These are phyloP conservation scores for Cladophialophora exuberans DNA, from an alignment of 2,329 filamentous ascomycete genomes.

Conservation along the genomic window DNA sequence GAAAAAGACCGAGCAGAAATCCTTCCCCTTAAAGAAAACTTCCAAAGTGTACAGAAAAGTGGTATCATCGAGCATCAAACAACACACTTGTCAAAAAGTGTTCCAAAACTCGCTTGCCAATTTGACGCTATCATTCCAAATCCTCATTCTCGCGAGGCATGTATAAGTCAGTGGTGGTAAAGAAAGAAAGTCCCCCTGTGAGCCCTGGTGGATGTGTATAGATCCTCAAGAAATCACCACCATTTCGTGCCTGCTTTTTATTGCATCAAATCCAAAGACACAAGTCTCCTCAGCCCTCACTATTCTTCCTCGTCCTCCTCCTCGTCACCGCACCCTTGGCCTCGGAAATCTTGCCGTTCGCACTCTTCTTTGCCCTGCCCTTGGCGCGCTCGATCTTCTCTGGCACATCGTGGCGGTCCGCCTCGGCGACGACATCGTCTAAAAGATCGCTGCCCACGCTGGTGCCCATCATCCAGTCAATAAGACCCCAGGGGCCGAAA, in stretches of 20 bases:
- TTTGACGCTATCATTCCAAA: not conserved
- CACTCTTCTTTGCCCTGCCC: slow-evolving; percentile 32
- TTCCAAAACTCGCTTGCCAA: not conserved
- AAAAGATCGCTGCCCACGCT: slow-evolving; percentile 48
- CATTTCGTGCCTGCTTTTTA: too few species aligned
- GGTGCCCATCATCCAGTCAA: slow-evolving; percentile 50
- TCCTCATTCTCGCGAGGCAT: too few species aligned
- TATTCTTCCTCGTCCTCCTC: slow-evolving; percentile 23
- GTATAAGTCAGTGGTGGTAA: too few species aligned
- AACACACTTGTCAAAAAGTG: too few species aligned
- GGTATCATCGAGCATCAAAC: not conserved
- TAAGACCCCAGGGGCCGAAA: slow-evolving; percentile 49
- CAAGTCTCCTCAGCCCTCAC: slow-evolving; percentile 13
- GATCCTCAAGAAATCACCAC: too few species aligned
- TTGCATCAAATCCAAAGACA: too few species aligned
- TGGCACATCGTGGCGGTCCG: slow-evolving; percentile 40
- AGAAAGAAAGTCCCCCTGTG: too few species aligned
- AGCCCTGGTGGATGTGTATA: too few species aligned
- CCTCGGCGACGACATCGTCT: slow-evolving; percentile 53
- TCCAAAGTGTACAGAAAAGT: not conserved
- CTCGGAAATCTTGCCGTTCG: slow-evolving; percentile 18
- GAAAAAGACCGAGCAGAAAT: not conserved
- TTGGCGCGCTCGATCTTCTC: slow-evolving; percentile 39
- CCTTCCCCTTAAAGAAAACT: too few species aligned
- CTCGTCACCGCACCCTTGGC: slow-evolving; percentile 15